Evolutionary conservation across 2,329 filamentous ascomycete genomes (phyloP), one percentile per base, ranked within the genome.

Genomic region (Aspergillus neotritici): DNA sequence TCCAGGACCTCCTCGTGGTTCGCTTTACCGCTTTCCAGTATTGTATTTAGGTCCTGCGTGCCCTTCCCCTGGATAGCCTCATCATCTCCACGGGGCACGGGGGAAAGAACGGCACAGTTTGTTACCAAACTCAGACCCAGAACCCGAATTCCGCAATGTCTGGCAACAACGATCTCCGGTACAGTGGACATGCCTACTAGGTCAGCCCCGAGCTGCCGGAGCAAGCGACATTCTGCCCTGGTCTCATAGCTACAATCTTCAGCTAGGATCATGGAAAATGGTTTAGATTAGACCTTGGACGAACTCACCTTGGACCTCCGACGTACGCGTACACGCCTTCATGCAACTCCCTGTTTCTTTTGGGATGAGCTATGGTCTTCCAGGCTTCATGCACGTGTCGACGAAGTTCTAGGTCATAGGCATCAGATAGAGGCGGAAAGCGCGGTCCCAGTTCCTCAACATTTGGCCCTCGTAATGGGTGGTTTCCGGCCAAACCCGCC

Each of bases 181-280:
- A 84, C 80, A 1, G 82, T 84, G 28, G 78, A 83, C 82, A 85
- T 84, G 11, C 81, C 81, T 2, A 84, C 81, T n/a, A 84, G 67
- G 56, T 84, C 81, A n/a, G 79, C 80, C 5, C 82, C 80, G 5
- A 83, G 63, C 37, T 68, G 68, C 31, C 71, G 71, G 46, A 84
- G 68, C 73, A 83, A 75, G 13, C 80, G 73, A 56, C 79, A 83
- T 58, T 84, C 80, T 1, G 80, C 79, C 47, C 81, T 69, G 2
- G 80, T 84, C 58, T 84, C 81, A 57, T 83, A 84, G 37, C 74
- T 78, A 41, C 15, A 36, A 16, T 5, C 14, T 37, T 45, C 12
- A 45, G 38, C 14, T 40, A 31, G 29, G 32, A 9, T 9, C 21
- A 25, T 25, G 21, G 7, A 25, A 25, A 6, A 25, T 25, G 21